Evolutionary conservation across 2,329 filamentous ascomycete species (phyloP), one percentile per base, ranked within the genome.

Genomic region (Fusarium setosum): DNA sequence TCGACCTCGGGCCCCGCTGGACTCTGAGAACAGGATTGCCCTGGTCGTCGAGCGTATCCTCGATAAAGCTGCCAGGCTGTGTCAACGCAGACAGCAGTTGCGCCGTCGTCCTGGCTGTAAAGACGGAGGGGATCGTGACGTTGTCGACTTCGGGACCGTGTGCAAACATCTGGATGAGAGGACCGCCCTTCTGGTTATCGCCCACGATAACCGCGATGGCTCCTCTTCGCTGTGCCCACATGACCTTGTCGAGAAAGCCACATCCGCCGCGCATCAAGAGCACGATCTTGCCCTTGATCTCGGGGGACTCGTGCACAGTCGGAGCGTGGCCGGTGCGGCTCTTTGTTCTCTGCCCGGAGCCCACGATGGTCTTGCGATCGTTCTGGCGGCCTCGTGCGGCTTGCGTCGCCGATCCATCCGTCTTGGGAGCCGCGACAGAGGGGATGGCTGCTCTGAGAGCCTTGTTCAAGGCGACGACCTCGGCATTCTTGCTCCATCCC

Each of bases 131-230:
- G 53, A 99, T 97, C 1, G 93, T 93, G 67, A 98, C 88, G 73
- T 97, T 97, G 31, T 94, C 96, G 4, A 95, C 97, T 31, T 79
- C 77, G 74, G 98, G 94, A 34, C 95, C 96, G 72, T 92, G 89
- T n/a, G 96, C 96, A 77, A 97, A 98, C 96, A 99, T 99, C 71
- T 96, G 96, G 49, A 98, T 92, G 62, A 99, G 81, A 32, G 92
- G 92, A 5, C 94, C 94, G 41, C 95, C 95, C 62, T 92, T 92
- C 58, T 92, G 91, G 76, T 97, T 92, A 76, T 99, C 96, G 23
- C 96, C 96, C 4, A 99, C 94, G 67, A 99, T 96, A 61, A 99
- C 83, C 32, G 93, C 96, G 60, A 94, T 86, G 18, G 92, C 96
- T 21, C 96, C 96, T 73, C 96, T 88, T 62, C 94, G 87, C 77